Conservation (phyloP, 306 rosid species). For the Cucurbita ficifolia region DNA sequence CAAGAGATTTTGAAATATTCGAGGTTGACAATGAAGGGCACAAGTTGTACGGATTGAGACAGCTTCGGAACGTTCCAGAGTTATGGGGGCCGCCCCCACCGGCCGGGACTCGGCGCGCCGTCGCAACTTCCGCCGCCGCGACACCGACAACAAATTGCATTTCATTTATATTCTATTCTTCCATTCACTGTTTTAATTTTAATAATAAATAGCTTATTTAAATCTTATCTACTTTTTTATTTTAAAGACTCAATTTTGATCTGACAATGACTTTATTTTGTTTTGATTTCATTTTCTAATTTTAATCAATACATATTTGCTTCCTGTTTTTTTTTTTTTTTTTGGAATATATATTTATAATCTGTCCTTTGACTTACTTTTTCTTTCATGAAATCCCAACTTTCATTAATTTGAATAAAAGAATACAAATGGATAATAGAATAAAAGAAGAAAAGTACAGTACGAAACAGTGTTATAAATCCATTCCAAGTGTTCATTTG, state of each 20-base stretch:
- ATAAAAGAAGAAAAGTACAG: not conserved
- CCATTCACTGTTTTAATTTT: not conserved
- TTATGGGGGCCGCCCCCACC: not conserved
- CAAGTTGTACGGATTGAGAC: conserved; percentile 4
- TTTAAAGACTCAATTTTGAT: not conserved
- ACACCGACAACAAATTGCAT: not conserved
- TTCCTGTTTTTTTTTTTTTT: not conserved
- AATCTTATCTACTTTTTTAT: not conserved
- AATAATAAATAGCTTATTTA: not conserved
- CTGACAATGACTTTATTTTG: not conserved
- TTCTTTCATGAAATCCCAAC: not conserved
- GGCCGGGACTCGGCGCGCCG: not conserved
- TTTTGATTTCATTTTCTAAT: not conserved
- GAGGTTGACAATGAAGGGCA: not conserved
- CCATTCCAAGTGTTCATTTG: not conserved
- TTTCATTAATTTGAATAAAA: not conserved
- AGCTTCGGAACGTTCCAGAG: not conserved
- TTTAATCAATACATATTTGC: not conserved
- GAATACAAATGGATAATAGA: not conserved
- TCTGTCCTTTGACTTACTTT: not conserved
- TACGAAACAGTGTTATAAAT: not conserved
- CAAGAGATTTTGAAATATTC: not conserved
- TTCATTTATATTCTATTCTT: not conserved
- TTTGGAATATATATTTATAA: not conserved
- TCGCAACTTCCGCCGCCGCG: not conserved